Conservation (phyloP, 371 early-diverging fungal species). For the Mortierella sp. region DNA sequence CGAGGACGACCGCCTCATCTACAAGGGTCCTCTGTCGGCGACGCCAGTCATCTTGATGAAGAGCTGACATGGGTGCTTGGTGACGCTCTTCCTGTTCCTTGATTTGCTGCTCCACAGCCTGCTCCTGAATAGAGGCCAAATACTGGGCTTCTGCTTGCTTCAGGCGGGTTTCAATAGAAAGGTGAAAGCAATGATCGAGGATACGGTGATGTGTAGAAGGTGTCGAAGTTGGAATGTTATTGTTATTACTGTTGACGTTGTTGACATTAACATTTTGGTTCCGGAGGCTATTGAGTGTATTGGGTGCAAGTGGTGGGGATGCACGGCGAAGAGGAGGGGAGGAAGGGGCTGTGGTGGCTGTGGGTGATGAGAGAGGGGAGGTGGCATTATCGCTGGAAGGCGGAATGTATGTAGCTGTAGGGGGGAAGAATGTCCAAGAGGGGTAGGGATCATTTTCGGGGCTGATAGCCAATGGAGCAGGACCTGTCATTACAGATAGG, state of each 20-base stretch:
- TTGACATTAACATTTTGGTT: constrained; percentile 1
- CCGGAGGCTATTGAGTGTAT: constrained; percentile 3
- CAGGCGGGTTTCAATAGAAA: constrained; percentile 72
- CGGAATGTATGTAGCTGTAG: constrained; percentile 44
- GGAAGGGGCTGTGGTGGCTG: constrained; percentile 7
- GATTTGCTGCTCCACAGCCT: constrained; percentile 43
- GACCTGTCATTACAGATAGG: not conserved
- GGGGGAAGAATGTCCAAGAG: constrained; percentile 55
- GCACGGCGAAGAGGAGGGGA: constrained; percentile 14
- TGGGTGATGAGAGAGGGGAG: constrained; percentile 17
- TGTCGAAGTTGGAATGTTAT: constrained; percentile 33
- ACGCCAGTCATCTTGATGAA: constrained; percentile 49
- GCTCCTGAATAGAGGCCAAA: constrained; percentile 50
- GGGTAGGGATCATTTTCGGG: constrained; percentile 52
- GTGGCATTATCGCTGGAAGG: not conserved
- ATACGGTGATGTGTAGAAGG: constrained; percentile 73
- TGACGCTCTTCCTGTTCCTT: constrained; percentile 24
- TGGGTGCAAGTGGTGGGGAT: constrained; percentile 13
- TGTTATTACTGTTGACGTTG: constrained; percentile 16
- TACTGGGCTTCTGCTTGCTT: constrained; percentile 63
- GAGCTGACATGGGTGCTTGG: constrained; percentile 34
- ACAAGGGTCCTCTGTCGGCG: constrained; percentile 55
- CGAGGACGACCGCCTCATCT: constrained; percentile 55
- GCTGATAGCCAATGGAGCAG: constrained; percentile 21
- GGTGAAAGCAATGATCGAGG: constrained; percentile 70